A percentile compares a stretch with the other conserved stretches of the same genome.
Evolutionary conservation across 345 rosid genomes (phyloP).

Genomic region (Sonneratia caseolaris): DNA sequence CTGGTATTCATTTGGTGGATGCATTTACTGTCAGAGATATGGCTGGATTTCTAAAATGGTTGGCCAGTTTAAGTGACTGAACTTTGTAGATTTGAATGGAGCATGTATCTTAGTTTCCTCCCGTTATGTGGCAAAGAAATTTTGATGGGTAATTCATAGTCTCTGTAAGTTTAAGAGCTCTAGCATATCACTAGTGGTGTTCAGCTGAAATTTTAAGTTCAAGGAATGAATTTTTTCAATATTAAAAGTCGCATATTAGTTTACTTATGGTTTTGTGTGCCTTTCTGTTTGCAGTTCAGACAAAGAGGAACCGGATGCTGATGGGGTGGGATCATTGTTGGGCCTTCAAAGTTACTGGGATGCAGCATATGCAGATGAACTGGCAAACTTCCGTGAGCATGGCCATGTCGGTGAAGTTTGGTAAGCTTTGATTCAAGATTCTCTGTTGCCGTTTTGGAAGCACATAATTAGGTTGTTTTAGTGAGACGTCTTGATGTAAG

Average conservation of each 20-base stretch:
- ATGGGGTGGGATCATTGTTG: conserved; percentile 66
- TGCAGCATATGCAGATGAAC: conserved; percentile 83
- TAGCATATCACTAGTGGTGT: too few species aligned
- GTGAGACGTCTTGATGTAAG: background rate
- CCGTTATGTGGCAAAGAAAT: background rate
- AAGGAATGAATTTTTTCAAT: background rate
- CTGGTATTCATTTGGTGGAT: background rate
- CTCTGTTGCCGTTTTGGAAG: background rate
- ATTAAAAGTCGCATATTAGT: background rate
- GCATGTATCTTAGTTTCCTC: background rate
- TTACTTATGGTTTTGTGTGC: background rate
- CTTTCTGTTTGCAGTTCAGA: conserved; percentile 52
- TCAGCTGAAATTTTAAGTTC: background rate
- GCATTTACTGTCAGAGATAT: background rate
- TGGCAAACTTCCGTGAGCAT: conserved; percentile 77
- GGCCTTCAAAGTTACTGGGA: conserved; percentile 97
- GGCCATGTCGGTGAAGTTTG: conserved; percentile 96
- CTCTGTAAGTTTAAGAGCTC: too few species aligned
- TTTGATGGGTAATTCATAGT: too few species aligned
- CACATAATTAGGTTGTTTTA: background rate
- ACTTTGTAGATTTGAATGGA: too few species aligned
- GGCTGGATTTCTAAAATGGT: background rate
- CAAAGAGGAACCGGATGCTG: conserved; percentile 84
- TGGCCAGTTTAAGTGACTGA: background rate
- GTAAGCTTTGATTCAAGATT: conserved; percentile 20